Conservation (phyloP, 768 basidiomycete genomes). For the Porpolomopsis calyptriformis region DNA sequence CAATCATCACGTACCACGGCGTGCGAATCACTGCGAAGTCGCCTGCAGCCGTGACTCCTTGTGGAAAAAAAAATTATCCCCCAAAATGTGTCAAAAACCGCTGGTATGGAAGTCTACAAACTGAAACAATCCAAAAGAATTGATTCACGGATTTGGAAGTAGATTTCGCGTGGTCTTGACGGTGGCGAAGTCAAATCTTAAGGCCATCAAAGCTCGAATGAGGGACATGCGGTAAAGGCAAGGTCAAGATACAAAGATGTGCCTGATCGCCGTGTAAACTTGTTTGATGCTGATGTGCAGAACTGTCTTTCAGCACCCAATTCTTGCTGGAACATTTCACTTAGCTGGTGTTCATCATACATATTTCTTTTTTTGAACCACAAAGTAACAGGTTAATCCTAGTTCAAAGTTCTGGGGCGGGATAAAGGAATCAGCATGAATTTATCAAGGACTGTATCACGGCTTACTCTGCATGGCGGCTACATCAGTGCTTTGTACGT, state of each 20-base stretch:
- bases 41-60: not conserved
- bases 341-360: not conserved
- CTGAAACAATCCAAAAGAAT: not conserved
- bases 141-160: not conserved
- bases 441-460: not conserved
- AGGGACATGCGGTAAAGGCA: not conserved
- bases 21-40: not conserved
- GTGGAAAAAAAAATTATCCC: not conserved
- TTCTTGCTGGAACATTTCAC: not conserved
- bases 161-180: not conserved
- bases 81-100: not conserved
- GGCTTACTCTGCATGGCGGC: slow-evolving; percentile 86
- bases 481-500: slow-evolving; percentile 84
- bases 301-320: not conserved
- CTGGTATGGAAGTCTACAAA: not conserved
- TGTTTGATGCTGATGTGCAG: not conserved
- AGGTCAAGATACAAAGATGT: not conserved
- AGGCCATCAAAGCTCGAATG: not conserved
- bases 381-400: not conserved
- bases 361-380: too few relatives aligned
- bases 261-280: slow-evolving; percentile 5
- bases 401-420: slow-evolving; percentile 13
- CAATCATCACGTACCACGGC: not conserved
- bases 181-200: not conserved
- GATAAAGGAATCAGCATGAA: not conserved